Base-by-base conservation (phyloP, 2,329 filamentous ascomycete genomes). In the Colletotrichum salicis region DNA sequence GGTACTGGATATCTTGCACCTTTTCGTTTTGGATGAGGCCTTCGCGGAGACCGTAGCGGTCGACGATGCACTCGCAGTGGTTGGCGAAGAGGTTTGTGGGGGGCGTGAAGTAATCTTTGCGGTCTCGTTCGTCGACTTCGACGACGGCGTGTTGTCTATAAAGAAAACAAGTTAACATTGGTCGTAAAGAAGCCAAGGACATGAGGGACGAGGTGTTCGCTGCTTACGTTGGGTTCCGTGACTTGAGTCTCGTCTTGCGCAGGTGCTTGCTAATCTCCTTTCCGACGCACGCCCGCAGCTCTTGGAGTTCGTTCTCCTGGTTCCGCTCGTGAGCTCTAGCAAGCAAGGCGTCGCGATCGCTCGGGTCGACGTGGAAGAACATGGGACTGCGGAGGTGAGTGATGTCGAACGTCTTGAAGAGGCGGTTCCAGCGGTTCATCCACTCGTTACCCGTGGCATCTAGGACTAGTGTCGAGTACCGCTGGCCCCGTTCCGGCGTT, bases 291-390 rank as follows among this genome's bases (percentile, higher is more conserved):
- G 92, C 91, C 0, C 87, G 83, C 59, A 96, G 91, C 80, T 95
- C 92, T 58, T 88, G 84, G 10, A 95, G 80, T 76, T 96, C 92
- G 6, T 82, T 80, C 70, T 90, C 87, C n/a, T 90, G 82, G 0
- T 86, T 86, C 22, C 87, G 84, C 68, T 88, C 86, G 76, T 93
- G 90, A 0, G 92, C 87, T 80, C 91, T 93, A 1, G 90, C 91
- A 27, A 95, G 82, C 76, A 96, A 82, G 0, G 91, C 91, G 81
- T 96, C 93, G 1, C 93, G 86, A 79, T 96, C 93, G 1, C 88
- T 85, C 0, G 93, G 93, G 77, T 96, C 93, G 15, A 94, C 86
- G 77, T 96, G 93, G 83, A 94, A 96, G 77, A 95, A 93, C 91
- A 96, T 93, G 0, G 93, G 93, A 75, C 92, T 95, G 19, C 93